phyloP scores from a whole-genome alignment of 305 asterid genomes.

The Solanum hybrid region DNA sequence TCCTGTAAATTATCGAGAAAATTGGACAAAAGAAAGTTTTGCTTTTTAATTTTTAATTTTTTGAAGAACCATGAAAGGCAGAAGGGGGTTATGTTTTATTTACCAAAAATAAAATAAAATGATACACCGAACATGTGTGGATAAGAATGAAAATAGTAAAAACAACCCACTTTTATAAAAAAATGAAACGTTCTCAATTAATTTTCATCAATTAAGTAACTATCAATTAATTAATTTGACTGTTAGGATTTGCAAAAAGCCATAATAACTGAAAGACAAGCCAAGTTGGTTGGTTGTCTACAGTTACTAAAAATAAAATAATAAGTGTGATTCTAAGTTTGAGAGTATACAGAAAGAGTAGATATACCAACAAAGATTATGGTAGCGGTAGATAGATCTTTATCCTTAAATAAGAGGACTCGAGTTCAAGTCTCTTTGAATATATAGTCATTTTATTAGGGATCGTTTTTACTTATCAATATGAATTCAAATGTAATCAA shows the following conservation, averaged over 20 bases:
- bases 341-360: background rate
- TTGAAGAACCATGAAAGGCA: background rate
- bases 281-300: slow-evolving; percentile 7
- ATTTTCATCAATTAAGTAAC: background rate
- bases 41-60: background rate
- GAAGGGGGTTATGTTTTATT: background rate
- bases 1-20: background rate
- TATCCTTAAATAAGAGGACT: background rate
- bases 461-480: background rate
- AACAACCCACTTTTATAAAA: background rate
- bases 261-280: slow-evolving; percentile 7
- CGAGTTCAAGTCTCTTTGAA: too few relatives aligned
- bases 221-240: background rate
- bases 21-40: background rate
- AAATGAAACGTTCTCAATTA: background rate
- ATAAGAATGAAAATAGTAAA: background rate
- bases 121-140: background rate
- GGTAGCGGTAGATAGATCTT: background rate
- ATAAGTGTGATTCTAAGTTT: background rate
- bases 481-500: too few relatives aligned
- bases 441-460: too few relatives aligned
- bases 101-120: background rate
- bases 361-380: background rate
- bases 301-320: background rate
- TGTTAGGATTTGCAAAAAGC: background rate